phyloP scores from a whole-genome alignment of 1,139 yeast genomes.

The Debaryomyces psychrophilus region DNA sequence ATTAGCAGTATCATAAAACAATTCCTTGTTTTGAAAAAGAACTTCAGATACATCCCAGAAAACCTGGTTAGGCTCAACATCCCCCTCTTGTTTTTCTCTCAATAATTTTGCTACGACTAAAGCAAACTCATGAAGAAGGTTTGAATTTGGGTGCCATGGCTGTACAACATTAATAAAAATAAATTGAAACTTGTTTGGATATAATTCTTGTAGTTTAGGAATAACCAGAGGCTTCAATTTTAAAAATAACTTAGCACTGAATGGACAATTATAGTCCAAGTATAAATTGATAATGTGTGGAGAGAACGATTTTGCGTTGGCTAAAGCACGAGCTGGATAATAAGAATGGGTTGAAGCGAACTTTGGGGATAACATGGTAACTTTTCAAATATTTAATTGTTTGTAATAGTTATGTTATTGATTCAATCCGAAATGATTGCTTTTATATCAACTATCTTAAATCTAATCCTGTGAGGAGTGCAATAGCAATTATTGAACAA shows the following conservation, averaged over 20 bases:
- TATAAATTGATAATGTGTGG: constrained; percentile 53
- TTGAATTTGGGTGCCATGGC: constrained; percentile 85
- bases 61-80: constrained; percentile 27
- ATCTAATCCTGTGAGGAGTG: background rate
- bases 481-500: background rate
- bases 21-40: constrained; percentile 54
- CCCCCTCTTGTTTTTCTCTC: constrained; percentile 37
- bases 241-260: constrained; percentile 63
- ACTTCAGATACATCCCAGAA: constrained; percentile 67
- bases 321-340: constrained; percentile 25
- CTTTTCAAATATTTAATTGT: background rate
- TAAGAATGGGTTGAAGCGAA: constrained; percentile 44
- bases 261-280: constrained; percentile 82
- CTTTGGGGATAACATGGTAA: constrained; percentile 45
- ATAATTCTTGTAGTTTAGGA: constrained; percentile 51
- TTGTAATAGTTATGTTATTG: no score
- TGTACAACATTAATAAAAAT: constrained; percentile 71
- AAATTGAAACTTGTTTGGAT: constrained; percentile 58
- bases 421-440: background rate
- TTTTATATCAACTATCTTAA: background rate
- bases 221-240: constrained; percentile 57
- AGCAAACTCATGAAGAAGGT: constrained; percentile 69
- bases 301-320: constrained; percentile 21
- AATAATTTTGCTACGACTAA: constrained; percentile 65
- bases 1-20: constrained; percentile 66